These are phyloP conservation scores for Alternaria infectoria DNA, from an alignment of 2,329 filamentous ascomycete genomes.

Conservation along the genomic window DNA sequence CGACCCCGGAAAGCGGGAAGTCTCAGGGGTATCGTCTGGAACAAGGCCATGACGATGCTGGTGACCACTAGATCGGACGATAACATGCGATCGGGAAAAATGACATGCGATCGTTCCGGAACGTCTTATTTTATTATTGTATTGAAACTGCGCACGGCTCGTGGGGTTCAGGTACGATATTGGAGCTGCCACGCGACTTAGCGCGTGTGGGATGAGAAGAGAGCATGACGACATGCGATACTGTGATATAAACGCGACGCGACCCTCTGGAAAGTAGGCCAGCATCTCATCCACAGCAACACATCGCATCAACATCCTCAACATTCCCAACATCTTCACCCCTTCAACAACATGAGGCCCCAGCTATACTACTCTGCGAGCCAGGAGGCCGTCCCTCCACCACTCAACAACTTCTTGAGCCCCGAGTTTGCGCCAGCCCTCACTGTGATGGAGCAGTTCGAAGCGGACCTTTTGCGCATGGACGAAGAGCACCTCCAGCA, in stretches of 20 bases:
- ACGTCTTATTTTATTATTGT: neutral
- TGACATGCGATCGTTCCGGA: conserved; percentile 24
- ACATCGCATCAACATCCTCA: neutral
- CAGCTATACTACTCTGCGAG: neutral
- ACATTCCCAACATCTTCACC: neutral
- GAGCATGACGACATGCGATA: conserved; percentile 6
- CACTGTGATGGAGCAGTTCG: conserved; percentile 9
- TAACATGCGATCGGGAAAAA: conserved; percentile 34
- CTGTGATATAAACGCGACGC: conserved; percentile 6
- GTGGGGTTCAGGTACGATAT: conserved; percentile 4
- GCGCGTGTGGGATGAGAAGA: conserved; percentile 7
- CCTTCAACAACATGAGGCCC: neutral
- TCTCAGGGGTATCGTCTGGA: neutral
- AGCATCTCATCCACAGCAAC: neutral
- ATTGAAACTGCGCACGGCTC: conserved; percentile 13
- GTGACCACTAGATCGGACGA: conserved; percentile 50
- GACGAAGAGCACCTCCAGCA: conserved; percentile 11
- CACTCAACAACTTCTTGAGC: conserved; percentile 6
- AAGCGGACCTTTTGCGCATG: conserved; percentile 11
- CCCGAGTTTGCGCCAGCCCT: conserved; percentile 6
- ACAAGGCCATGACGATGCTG: conserved; percentile 9
- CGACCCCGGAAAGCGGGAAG: neutral
- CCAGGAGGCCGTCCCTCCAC: conserved; percentile 11
- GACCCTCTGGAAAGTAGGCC: neutral
- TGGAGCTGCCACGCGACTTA: conserved; percentile 5